These are phyloP conservation scores for Fusarium tanahbumbuense DNA, from an alignment of 2,329 filamentous ascomycete species.

Conservation along the genomic window DNA sequence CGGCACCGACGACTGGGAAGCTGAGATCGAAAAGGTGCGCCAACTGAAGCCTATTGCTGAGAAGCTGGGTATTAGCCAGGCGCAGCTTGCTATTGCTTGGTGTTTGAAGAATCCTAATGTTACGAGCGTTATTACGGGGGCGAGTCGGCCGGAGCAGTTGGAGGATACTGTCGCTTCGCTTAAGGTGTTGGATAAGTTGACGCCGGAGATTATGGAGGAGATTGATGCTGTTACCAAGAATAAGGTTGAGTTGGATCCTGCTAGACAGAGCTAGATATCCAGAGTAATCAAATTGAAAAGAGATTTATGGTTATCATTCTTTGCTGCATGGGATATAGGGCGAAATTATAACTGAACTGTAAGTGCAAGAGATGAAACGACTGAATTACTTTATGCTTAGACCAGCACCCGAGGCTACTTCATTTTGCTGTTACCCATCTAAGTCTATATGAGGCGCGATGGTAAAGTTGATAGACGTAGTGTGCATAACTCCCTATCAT, in stretches of 20 bases:
- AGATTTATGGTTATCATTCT: neutral
- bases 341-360: fast-evolving
- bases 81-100: slow-evolving; percentile 65
- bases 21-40: slow-evolving; percentile 59
- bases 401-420: no score
- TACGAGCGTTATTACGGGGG: slow-evolving; percentile 64
- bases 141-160: slow-evolving; percentile 63
- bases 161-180: slow-evolving; percentile 62
- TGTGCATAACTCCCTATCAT: no score
- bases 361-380: no score
- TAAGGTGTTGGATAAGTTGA: slow-evolving; percentile 60
- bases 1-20: slow-evolving; percentile 63
- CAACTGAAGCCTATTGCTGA: slow-evolving; percentile 65
- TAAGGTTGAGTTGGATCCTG: slow-evolving; percentile 45
- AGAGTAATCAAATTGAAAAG: neutral
- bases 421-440: no score
- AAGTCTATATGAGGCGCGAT: neutral
- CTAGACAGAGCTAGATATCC: slow-evolving; percentile 34
- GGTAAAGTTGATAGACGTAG: no score
- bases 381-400: no score
- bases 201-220: slow-evolving; percentile 61
- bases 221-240: slow-evolving; percentile 59
- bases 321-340: fast-evolving
- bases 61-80: slow-evolving; percentile 64
- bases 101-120: slow-evolving; percentile 66